These are phyloP conservation scores for Mortierella hygrophila DNA, from an alignment of 192 early-diverging fungal species.

Conservation along the genomic window DNA sequence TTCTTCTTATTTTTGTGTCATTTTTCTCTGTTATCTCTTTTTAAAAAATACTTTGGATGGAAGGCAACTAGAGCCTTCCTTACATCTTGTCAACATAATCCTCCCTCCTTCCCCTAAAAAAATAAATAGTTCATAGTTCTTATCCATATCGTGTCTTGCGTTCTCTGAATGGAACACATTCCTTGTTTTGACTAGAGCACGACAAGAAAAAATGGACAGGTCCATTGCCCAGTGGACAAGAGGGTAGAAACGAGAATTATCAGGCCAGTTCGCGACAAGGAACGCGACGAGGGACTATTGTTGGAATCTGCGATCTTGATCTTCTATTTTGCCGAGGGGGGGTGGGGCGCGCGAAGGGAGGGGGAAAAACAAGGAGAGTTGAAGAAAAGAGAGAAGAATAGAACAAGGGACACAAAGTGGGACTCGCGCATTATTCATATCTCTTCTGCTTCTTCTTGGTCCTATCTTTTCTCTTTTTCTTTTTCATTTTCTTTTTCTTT, in stretches of 20 bases:
- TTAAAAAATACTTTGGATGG: background rate
- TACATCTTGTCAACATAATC: background rate
- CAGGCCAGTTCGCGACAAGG: slow-evolving; percentile 35
- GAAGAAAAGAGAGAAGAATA: no score
- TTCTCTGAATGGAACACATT: background rate
- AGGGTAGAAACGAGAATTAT: background rate
- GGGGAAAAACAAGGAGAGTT: no score
- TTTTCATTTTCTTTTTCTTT: background rate
- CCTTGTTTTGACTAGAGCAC: background rate
- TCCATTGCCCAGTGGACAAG: background rate
- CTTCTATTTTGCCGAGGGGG: background rate
- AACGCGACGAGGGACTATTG: background rate
- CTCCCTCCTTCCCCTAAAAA: background rate
- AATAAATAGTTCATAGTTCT: background rate
- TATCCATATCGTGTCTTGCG: background rate
- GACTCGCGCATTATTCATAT: background rate
- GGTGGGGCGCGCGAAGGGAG: background rate
- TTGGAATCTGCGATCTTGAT: background rate
- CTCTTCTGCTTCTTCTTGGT: background rate
- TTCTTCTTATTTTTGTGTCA: background rate
- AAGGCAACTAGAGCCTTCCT: background rate
- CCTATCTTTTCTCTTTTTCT: background rate
- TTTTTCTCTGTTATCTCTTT: background rate
- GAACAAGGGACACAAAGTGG: no score
- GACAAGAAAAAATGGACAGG: background rate